These are phyloP conservation scores for Micractinium conductrix DNA, from an alignment of 139 green algal species.

Conservation along the genomic window DNA sequence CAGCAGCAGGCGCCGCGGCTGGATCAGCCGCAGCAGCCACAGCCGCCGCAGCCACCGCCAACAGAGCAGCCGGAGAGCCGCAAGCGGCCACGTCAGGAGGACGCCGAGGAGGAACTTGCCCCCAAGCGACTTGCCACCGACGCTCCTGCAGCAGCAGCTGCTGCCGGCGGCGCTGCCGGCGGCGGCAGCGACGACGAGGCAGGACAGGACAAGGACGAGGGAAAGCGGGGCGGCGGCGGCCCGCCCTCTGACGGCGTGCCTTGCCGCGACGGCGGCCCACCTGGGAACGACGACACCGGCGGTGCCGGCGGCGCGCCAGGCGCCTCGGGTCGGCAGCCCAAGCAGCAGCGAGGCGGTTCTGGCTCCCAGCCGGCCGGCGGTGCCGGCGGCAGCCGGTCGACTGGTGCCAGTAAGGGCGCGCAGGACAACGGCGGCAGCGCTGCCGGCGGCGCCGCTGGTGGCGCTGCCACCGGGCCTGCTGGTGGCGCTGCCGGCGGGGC, in stretches of 20 bases:
- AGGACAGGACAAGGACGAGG: conserved; percentile 4
- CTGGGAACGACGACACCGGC: background rate
- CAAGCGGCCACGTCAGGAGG: background rate
- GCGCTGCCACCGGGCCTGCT: background rate
- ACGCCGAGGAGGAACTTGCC: background rate
- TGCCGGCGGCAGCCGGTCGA: background rate
- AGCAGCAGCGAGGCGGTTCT: background rate
- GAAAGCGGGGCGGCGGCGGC: background rate
- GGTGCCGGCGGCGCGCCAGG: background rate
- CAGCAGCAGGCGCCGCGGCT: conserved; percentile 2
- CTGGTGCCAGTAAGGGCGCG: background rate
- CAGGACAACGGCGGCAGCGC: background rate
- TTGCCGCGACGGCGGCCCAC: too few species aligned
- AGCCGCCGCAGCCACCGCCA: background rate
- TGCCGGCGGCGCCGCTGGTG: background rate
- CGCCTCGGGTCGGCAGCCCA: background rate
- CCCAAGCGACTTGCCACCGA: background rate
- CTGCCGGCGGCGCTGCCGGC: background rate
- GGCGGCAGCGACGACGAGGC: background rate
- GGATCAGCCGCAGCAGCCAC: background rate
- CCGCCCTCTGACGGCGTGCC: background rate
- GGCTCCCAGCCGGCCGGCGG: background rate
- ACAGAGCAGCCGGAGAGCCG: background rate
- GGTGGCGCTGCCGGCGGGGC: background rate
- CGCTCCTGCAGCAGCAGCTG: background rate